Evolutionary conservation across 2,329 filamentous ascomycete genomes (phyloP).

Genomic region (Stagonosporopsis tanaceti): DNA sequence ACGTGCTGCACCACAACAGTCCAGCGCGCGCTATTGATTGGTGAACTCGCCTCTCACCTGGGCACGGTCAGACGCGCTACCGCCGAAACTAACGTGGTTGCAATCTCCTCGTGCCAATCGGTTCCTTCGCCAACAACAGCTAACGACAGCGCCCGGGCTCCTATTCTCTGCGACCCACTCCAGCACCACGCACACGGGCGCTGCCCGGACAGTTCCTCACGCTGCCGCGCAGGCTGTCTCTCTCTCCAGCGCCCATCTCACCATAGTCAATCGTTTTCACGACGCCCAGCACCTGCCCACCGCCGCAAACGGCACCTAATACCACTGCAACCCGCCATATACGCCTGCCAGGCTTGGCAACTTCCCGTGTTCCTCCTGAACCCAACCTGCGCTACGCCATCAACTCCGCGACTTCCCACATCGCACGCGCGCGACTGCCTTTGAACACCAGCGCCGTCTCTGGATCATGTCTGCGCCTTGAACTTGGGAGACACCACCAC

Average conservation of each 20-base stretch:
- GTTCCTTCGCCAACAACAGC: conserved; percentile 17
- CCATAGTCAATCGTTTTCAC: conserved; percentile 52
- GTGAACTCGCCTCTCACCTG: conserved; percentile 12
- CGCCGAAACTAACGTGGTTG: conserved; percentile 10
- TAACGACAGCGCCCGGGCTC: conserved; percentile 21
- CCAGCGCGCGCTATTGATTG: conserved; percentile 8
- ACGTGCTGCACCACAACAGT: conserved; percentile 8
- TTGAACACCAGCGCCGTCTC: conserved; percentile 10
- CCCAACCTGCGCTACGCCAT: conserved; percentile 10
- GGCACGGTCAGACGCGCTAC: conserved; percentile 4
- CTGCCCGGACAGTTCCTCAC: conserved; percentile 24
- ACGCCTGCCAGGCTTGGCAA: conserved; percentile 31
- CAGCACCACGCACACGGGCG: conserved; percentile 19
- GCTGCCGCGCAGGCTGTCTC: conserved; percentile 29
- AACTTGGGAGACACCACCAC: conserved; percentile 18
- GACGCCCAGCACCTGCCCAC: conserved; percentile 19
- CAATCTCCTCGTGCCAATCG: conserved; percentile 20
- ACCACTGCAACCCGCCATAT: conserved; percentile 25
- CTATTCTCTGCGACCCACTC: conserved; percentile 18
- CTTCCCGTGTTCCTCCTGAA: conserved; percentile 24
- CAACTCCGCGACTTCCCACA: conserved; percentile 13
- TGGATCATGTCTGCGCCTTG: conserved; percentile 22
- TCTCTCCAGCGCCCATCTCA: conserved; percentile 37
- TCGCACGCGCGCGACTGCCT: conserved; percentile 9
- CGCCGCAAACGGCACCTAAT: conserved; percentile 25